These are phyloP conservation scores for Vaccinium corymbosum DNA, from an alignment of 148 eudicot genomes.

Conservation along the genomic window DNA sequence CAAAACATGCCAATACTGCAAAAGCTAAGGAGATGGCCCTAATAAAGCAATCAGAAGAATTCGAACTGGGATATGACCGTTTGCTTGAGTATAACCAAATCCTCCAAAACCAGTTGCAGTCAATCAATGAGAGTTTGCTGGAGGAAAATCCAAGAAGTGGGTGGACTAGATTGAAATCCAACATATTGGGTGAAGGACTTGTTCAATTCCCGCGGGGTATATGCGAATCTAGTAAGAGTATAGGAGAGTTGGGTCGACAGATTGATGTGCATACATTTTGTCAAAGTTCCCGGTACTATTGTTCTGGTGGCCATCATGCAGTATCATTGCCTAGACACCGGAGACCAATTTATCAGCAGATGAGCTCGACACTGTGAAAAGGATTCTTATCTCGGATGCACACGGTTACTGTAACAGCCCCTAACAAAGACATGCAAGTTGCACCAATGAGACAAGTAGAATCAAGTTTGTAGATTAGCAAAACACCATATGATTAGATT, in stretches of 20 bases:
- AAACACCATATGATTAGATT: too few species aligned
- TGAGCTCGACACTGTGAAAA: neutral
- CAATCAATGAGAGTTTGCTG: neutral
- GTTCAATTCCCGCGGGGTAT: neutral
- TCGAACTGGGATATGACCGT: slow-evolving; percentile 43
- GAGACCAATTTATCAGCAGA: slow-evolving; percentile 16
- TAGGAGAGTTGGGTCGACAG: neutral
- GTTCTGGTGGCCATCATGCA: neutral
- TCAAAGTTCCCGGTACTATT: neutral
- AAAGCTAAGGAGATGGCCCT: slow-evolving; percentile 38
- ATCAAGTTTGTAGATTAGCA: too few species aligned
- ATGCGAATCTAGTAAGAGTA: neutral
- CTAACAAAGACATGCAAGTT: too few species aligned
- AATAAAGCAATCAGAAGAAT: slow-evolving; percentile 46
- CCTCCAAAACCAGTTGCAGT: slow-evolving; percentile 24
- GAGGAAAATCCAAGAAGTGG: neutral
- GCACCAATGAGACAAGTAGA: too few species aligned
- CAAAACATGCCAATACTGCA: slow-evolving; percentile 33
- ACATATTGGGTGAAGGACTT: neutral
- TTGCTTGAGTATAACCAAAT: slow-evolving; percentile 50
- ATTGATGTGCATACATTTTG: neutral
- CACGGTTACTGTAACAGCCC: neutral
- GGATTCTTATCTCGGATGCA: neutral
- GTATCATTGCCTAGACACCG: slow-evolving; percentile 19
- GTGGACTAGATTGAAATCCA: slow-evolving; percentile 12